phyloP scores from a whole-genome alignment of 805 yeast species.

The Yamadazyma tumulicola region DNA sequence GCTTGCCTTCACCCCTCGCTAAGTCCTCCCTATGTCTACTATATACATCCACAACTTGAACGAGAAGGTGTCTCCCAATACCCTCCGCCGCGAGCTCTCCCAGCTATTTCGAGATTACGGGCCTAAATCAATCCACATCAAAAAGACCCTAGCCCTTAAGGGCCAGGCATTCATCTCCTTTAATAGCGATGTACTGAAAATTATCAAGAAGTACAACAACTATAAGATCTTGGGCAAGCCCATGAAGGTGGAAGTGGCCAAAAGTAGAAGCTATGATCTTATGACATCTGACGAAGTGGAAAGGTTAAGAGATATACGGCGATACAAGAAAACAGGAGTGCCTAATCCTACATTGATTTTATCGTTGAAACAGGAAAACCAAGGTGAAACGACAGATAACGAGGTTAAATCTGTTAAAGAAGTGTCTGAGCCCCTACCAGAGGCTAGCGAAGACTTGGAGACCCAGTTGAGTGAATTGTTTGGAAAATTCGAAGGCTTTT shows the following conservation, averaged over 20 bases:
- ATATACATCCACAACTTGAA: conserved; percentile 71
- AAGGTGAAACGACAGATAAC: conserved; percentile 11
- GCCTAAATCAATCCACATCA: conserved; percentile 36
- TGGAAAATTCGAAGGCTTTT: conserved; percentile 53
- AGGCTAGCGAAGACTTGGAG: background rate
- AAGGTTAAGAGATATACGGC: conserved; percentile 17
- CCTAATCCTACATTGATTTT: conserved; percentile 10
- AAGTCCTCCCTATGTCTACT: conserved; percentile 20
- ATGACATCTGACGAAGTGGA: conserved; percentile 19
- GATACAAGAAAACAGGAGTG: conserved; percentile 8
- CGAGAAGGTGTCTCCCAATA: conserved; percentile 58
- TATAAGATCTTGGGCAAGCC: conserved; percentile 36
- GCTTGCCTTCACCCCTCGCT: too few relatives aligned
- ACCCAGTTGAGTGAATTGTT: conserved; percentile 34
- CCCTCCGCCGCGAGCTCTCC: conserved; percentile 43
- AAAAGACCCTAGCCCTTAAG: conserved; percentile 58
- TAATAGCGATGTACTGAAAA: conserved; percentile 43
- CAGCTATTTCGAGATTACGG: conserved; percentile 46
- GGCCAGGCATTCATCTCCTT: conserved; percentile 84
- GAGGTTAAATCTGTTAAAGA: conserved; percentile 25
- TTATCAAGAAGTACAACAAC: conserved; percentile 37
- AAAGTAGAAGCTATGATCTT: conserved; percentile 10
- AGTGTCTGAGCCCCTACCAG: conserved; percentile 51
- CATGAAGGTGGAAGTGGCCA: conserved; percentile 9
- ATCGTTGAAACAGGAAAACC: conserved; percentile 4